Base-by-base conservation (phyloP, 2,329 filamentous ascomycete genomes). In the Fusarium subglutinans region DNA sequence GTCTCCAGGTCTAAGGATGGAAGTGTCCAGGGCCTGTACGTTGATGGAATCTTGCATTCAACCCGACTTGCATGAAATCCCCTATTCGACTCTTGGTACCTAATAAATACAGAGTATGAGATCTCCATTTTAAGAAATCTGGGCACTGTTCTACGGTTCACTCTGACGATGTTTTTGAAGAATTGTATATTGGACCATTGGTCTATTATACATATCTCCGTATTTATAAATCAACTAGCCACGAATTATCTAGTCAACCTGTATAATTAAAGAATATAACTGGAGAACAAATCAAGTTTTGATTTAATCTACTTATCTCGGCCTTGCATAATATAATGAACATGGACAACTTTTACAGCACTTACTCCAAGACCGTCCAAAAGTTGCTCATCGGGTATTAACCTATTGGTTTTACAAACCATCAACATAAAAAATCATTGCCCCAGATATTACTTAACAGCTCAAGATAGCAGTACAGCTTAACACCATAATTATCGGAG, bases 71-170 rank as follows among this genome's bases (percentile, higher is more conserved):
- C 6, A 5, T 24, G 11, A 5, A n/a, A 13, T 5, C 2, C 3
- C 1, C 8, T 3, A n/a, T 0, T 10, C 2, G 6, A 10, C 3
- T 24, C 30, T 8, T 20, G 17, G 4, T 24, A 20, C 3, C 8
- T 8, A 11, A 4, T 0, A 2, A 20, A 35, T 0, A 8, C 11
- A 0, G 2, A 2, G 1, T 18, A 8, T 8, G 1, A 1, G 13
- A 2, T 9, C 9, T 20, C 1, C 6, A 1, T 0, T 20, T 7
- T 15, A 6, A 18, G 8, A 35, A 5, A 17, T 0, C 0, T 8
- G 2, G 8, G 48, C 11, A 20, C 14, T 35, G 8, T 35, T 13
- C 1, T 20, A n/a, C 10, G 3, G 9, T 30, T 17, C 7, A 12
- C 20, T 48, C 15, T 30, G 20, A 1, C 6, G 10, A 11, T 3